Conservation (phyloP, 768 basidiomycete species). For the Bullera alba region DNA sequence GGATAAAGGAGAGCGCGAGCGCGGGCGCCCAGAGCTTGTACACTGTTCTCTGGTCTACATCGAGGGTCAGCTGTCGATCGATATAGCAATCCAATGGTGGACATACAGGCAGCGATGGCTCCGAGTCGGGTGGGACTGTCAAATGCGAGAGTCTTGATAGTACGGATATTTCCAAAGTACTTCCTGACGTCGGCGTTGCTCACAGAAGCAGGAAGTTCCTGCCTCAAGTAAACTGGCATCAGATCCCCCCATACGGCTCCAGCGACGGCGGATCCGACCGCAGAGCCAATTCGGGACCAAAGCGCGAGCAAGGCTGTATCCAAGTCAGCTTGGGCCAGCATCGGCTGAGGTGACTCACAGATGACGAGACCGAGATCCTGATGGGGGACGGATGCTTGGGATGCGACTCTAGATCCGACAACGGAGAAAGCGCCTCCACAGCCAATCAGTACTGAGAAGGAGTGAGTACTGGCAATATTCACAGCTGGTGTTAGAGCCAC, state of each 20-base stretch:
- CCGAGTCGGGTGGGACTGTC: not conserved
- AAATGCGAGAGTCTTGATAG: not conserved
- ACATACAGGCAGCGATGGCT: not conserved
- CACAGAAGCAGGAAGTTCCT: not conserved
- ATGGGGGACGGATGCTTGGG: constrained; percentile 45
- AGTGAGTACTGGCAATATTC: no score
- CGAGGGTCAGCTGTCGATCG: no score
- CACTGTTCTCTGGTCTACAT: no score
- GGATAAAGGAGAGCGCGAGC: not conserved
- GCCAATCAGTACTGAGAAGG: no score
- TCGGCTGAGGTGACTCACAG: no score
- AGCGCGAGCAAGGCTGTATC: constrained; percentile 40
- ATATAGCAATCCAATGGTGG: no score
- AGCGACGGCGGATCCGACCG: constrained; percentile 42
- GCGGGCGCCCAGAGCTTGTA: not conserved
- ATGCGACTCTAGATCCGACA: constrained; percentile 34
- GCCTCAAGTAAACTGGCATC: constrained; percentile 13
- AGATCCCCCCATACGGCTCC: constrained; percentile 25
- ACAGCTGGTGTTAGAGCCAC: constrained; percentile 13
- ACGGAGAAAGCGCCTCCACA: constrained; percentile 31
- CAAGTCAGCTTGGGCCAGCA: no score
- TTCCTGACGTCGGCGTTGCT: not conserved
- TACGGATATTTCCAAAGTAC: not conserved
- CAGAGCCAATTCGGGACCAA: constrained; percentile 46
- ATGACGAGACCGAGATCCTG: constrained; percentile 43